Percentiles rank a stretch among this genome's conserved stretches.
phyloP scores from a whole-genome alignment of 768 basidiomycete genomes.

The Mycena crocata region DNA sequence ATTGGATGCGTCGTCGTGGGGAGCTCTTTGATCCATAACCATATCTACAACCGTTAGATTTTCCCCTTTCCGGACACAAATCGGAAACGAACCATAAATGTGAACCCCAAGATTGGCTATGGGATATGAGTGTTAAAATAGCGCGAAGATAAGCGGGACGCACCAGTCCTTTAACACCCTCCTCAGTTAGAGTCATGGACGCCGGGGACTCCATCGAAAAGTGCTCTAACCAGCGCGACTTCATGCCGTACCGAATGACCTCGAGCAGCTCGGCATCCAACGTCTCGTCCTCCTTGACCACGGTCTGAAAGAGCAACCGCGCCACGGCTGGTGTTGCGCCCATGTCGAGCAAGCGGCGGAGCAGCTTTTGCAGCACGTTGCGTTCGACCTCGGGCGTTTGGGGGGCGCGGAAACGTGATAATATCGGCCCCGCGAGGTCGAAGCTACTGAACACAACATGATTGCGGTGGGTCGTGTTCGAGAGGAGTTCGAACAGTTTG shows the following conservation, averaged over 20 bases:
- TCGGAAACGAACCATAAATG: constrained; percentile 68
- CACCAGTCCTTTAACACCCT: constrained; percentile 59
- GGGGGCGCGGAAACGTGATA: constrained; percentile 56
- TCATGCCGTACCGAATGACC: constrained; percentile 76
- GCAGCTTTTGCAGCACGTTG: constrained; percentile 67
- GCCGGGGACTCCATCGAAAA: constrained; percentile 74
- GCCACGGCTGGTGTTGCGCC: constrained; percentile 75
- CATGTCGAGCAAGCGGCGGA: constrained; percentile 79
- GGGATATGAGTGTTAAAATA: background rate
- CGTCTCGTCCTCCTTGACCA: constrained; percentile 59
- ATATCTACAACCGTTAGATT: constrained; percentile 48
- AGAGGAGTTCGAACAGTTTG: constrained; percentile 73
- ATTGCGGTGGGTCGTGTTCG: constrained; percentile 73
- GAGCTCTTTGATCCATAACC: constrained; percentile 60
- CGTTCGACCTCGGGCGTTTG: constrained; percentile 60
- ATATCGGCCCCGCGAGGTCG: constrained; percentile 65
- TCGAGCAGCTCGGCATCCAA: constrained; percentile 77
- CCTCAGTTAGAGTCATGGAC: constrained; percentile 60
- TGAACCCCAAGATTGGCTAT: constrained; percentile 70
- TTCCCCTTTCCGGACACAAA: background rate
- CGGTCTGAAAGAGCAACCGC: constrained; percentile 70
- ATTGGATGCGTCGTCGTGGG: constrained; percentile 51
- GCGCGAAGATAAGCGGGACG: background rate
- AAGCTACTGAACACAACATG: constrained; percentile 73
- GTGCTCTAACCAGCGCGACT: constrained; percentile 83